Percentiles rank a stretch among this genome's conserved stretches.
These are phyloP conservation scores for Fusarium austroafricanum DNA, from an alignment of 2,329 filamentous ascomycete genomes.

Conservation along the genomic window DNA sequence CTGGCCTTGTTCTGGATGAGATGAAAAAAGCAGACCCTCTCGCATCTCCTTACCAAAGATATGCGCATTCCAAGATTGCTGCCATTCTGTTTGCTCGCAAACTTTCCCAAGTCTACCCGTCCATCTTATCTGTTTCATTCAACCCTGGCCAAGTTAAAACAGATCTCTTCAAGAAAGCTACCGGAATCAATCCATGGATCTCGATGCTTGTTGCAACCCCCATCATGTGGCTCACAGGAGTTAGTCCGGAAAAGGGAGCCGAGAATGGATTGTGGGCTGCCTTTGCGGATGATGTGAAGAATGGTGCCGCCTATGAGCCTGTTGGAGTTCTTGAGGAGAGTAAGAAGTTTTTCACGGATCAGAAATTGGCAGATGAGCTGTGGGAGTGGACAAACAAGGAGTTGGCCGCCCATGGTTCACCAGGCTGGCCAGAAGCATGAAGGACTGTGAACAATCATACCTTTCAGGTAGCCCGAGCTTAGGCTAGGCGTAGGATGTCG, in stretches of 20 bases:
- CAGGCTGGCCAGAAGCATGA: neutral
- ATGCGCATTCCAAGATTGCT: neutral
- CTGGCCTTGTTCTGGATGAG: neutral
- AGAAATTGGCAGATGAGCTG: neutral
- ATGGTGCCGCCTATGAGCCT: slow-evolving; percentile 1
- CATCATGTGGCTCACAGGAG: neutral
- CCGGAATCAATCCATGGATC: neutral
- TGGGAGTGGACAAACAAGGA: neutral
- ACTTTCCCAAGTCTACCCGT: neutral
- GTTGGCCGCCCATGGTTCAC: neutral
- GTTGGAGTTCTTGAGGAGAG: neutral
- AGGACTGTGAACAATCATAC: too few relatives aligned
- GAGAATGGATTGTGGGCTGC: neutral
- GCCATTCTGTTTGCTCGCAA: neutral
- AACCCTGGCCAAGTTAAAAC: neutral
- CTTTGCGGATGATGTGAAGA: neutral
- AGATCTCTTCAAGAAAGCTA: neutral
- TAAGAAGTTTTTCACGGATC: neutral
- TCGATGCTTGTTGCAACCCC: neutral
- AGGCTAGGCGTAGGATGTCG: too few relatives aligned
- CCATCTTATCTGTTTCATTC: neutral
- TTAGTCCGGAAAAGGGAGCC: neutral
- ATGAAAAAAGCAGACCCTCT: neutral
- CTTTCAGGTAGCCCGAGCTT: too few relatives aligned
- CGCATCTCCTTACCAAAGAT: neutral